Evolutionary conservation across 768 basidiomycete species (phyloP).

Genomic region (Gloeostereum incarnatum): DNA sequence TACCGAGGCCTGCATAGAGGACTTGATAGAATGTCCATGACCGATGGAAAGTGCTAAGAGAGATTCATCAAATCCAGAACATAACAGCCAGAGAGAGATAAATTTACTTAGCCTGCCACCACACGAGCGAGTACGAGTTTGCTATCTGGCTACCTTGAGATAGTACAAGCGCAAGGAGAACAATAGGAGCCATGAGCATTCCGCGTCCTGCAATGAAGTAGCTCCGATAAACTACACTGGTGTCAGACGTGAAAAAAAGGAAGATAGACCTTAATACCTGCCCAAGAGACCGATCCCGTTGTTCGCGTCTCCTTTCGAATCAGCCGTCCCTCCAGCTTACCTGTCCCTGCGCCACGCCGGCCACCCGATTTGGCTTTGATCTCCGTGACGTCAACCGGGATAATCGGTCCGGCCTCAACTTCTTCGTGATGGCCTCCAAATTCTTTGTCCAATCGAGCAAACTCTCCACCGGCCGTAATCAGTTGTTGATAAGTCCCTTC

Average conservation of each 20-base stretch:
- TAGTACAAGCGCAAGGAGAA: conserved; percentile 36
- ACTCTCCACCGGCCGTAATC: conserved; percentile 37
- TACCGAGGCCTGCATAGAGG: conserved; percentile 52
- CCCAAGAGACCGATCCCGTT: conserved; percentile 51
- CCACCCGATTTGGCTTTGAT: conserved; percentile 25
- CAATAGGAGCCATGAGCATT: conserved; percentile 36
- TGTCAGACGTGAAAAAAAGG: not conserved
- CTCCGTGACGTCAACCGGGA: conserved; percentile 21
- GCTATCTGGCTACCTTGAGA: conserved; percentile 58
- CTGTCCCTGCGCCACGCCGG: conserved; percentile 36
- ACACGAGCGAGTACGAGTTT: conserved; percentile 61
- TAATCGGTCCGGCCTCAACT: conserved; percentile 12
- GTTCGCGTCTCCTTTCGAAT: conserved; percentile 57
- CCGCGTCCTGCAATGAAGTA: conserved; percentile 52
- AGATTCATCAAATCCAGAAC: not conserved
- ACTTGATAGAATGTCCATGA: conserved; percentile 55
- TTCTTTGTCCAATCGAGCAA: conserved; percentile 48
- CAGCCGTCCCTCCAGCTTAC: conserved; percentile 56
- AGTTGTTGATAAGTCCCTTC: conserved; percentile 46
- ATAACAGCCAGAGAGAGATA: not conserved
- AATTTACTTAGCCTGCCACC: conserved; percentile 58
- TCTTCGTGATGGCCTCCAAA: conserved; percentile 36
- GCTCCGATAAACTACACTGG: conserved; percentile 43
- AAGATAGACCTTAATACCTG: conserved; percentile 19
- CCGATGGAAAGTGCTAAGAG: conserved; percentile 30